These are phyloP conservation scores for Willaertia magna DNA, from an alignment of 208 protist genomes.

Conservation along the genomic window DNA sequence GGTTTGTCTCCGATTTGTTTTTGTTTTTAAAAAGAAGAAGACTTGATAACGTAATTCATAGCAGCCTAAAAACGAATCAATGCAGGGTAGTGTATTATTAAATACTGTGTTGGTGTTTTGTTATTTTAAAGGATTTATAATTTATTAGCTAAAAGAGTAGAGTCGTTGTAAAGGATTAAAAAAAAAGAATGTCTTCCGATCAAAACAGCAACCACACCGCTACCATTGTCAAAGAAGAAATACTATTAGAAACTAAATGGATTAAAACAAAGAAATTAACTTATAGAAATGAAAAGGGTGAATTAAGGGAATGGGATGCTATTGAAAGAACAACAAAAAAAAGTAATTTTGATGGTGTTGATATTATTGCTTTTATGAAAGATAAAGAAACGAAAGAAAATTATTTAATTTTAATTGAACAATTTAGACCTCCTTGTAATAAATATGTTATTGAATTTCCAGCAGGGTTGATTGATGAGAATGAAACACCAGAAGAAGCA, in stretches of 20 bases:
- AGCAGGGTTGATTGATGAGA: background rate
- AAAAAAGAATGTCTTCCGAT: too few relatives aligned
- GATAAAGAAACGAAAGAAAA: background rate
- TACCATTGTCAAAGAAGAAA: too few relatives aligned
- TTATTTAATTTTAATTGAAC: background rate
- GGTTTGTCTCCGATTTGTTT: too few relatives aligned
- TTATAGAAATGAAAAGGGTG: background rate
- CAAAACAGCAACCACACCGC: too few relatives aligned
- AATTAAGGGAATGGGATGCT: background rate
- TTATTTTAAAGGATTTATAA: too few relatives aligned
- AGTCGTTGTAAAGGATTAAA: too few relatives aligned
- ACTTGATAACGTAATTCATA: too few relatives aligned
- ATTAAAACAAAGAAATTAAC: background rate
- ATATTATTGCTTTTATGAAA: background rate
- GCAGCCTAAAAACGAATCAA: too few relatives aligned
- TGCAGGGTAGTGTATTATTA: too few relatives aligned
- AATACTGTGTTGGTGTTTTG: too few relatives aligned
- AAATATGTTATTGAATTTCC: background rate
- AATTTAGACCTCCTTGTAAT: background rate
- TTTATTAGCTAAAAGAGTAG: too few relatives aligned
- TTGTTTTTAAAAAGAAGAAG: too few relatives aligned
- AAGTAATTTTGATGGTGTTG: slow-evolving; percentile 5
- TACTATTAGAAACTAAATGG: background rate
- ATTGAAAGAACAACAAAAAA: background rate
- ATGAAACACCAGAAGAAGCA: background rate